Evolutionary conservation across 1,284 basidiomycete genomes (phyloP).

Genomic region (Neotropicomus parvogracilis): DNA sequence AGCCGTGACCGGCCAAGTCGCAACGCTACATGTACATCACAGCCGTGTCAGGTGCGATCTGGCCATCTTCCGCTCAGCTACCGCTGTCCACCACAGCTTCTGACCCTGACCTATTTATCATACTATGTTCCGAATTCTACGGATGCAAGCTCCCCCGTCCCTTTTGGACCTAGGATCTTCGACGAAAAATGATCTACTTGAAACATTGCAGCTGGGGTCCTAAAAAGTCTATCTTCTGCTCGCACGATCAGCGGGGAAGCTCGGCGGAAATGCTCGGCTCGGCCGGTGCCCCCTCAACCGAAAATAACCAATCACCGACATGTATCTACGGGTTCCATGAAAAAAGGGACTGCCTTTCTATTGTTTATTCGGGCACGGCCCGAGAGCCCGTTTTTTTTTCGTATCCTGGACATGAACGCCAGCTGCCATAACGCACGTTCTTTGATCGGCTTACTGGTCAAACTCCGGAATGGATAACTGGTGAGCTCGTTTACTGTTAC

Average conservation of each 20-base stretch:
- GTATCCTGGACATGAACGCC: background rate
- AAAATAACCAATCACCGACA: slow-evolving; percentile 1
- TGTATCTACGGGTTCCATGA: background rate
- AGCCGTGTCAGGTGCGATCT: background rate
- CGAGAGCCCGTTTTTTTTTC: background rate
- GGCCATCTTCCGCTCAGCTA: background rate
- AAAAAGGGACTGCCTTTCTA: background rate
- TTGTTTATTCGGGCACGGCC: background rate
- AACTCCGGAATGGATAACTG: too few species aligned
- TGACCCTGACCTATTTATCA: slow-evolving; percentile 1
- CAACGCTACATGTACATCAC: too few species aligned
- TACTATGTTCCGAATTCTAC: background rate
- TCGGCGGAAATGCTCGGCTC: background rate
- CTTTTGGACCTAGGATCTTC: background rate
- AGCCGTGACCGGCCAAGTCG: background rate
- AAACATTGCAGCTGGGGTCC: slow-evolving; percentile 10
- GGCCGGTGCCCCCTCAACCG: background rate
- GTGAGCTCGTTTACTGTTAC: background rate
- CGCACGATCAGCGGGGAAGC: background rate
- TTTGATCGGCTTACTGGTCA: background rate
- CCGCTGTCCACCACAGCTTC: background rate
- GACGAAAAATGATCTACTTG: background rate
- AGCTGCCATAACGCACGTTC: background rate
- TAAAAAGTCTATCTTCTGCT: background rate
- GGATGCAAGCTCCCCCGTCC: background rate